Percentiles rank a stretch among this genome's conserved stretches.
These are phyloP conservation scores for Dendrobium nobile DNA, from an alignment of 106 monocot species.

Conservation along the genomic window DNA sequence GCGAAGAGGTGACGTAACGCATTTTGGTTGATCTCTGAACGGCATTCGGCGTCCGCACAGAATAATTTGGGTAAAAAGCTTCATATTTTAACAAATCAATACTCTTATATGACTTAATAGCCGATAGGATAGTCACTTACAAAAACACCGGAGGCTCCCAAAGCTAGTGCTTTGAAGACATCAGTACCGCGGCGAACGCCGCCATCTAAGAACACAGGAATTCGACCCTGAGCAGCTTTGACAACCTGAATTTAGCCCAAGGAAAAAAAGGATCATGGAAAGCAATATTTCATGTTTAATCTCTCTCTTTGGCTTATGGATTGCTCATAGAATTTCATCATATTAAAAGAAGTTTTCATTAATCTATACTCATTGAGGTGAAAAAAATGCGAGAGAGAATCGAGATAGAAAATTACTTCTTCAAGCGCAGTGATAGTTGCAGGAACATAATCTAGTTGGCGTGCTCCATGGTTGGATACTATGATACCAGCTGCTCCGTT, in stretches of 20 bases:
- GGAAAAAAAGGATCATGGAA: neutral
- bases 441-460: slow-evolving; percentile 64
- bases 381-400: neutral
- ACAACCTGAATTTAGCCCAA: slow-evolving; percentile 38
- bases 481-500: slow-evolving; percentile 54
- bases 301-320: too few species aligned
- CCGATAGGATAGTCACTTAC: slow-evolving; percentile 34
- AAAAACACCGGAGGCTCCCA: slow-evolving; percentile 81
- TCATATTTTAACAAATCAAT: neutral
- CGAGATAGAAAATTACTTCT: slow-evolving; percentile 29
- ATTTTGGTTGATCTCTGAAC: too few species aligned
- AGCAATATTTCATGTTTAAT: too few species aligned
- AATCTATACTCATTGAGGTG: neutral
- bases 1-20: too few species aligned
- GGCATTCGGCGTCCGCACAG: too few species aligned
- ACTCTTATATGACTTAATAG: too few species aligned
- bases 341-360: neutral
- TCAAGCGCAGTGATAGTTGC: slow-evolving; percentile 57
- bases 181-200: slow-evolving; percentile 85
- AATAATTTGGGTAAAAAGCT: too few species aligned
- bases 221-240: slow-evolving; percentile 42
- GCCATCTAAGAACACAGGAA: slow-evolving; percentile 68
- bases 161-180: slow-evolving; percentile 80
- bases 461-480: slow-evolving; percentile 76
- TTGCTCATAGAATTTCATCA: too few species aligned